phyloP scores from a whole-genome alignment of 805 yeast species.

The Pichia phayaonensis region DNA sequence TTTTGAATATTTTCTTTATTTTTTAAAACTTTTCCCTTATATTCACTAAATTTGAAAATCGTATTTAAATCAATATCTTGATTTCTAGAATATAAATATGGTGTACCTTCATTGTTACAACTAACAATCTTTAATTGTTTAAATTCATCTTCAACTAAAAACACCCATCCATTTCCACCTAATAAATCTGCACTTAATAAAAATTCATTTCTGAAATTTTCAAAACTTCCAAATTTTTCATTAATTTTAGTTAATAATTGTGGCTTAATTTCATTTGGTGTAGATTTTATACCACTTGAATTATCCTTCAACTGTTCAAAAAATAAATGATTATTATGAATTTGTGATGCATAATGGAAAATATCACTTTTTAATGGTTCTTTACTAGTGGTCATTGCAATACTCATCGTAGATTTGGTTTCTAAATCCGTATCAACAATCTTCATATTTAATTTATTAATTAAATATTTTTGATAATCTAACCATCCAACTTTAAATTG shows the following conservation, averaged over 20 bases:
- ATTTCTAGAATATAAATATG: slow-evolving; percentile 59
- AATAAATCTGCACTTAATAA: slow-evolving; percentile 42
- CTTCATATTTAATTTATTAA: slow-evolving; percentile 50
- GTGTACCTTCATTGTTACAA: slow-evolving; percentile 71
- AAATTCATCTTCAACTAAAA: slow-evolving; percentile 56
- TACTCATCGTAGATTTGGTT: slow-evolving; percentile 65
- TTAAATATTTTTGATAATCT: slow-evolving; percentile 63
- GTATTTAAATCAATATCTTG: slow-evolving; percentile 74
- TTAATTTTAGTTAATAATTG: slow-evolving; percentile 28
- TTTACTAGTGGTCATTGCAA: slow-evolving; percentile 58
- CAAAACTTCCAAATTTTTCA: slow-evolving; percentile 36
- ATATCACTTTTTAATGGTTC: slow-evolving; percentile 56
- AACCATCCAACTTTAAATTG: slow-evolving; percentile 76
- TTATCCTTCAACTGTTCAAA: slow-evolving; percentile 49
- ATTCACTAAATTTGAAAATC: slow-evolving; percentile 51
- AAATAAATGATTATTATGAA: slow-evolving; percentile 87
- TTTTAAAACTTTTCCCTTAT: slow-evolving; percentile 36
- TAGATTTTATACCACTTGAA: slow-evolving; percentile 7
- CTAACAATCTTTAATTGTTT: slow-evolving; percentile 48
- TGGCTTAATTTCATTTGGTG: slow-evolving; percentile 18
- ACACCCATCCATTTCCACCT: slow-evolving; percentile 71
- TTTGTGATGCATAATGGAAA: slow-evolving; percentile 87
- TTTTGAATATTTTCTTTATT: slow-evolving; percentile 18
- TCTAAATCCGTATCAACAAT: slow-evolving; percentile 79
- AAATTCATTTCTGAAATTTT: slow-evolving; percentile 43